Evolutionary conservation across 164 flowering plant species (phyloP).

Genomic region (Paratinospora sagittata): DNA sequence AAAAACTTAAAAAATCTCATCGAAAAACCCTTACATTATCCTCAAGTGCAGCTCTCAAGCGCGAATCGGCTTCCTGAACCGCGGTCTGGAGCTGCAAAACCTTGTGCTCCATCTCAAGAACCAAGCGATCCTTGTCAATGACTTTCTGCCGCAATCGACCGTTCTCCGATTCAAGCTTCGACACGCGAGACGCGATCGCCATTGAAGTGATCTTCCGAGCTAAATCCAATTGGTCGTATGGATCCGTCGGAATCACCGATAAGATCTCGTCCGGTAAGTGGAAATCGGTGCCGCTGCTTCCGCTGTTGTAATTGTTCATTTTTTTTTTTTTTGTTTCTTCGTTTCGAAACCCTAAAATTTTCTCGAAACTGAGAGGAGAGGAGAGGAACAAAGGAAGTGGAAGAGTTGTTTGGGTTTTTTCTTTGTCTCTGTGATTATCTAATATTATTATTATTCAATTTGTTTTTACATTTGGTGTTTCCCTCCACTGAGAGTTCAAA

Average conservation of each 20-base stretch:
- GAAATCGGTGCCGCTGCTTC: conserved; percentile 46
- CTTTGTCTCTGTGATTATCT: too few species aligned
- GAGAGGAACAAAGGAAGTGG: too few species aligned
- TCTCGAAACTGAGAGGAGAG: too few species aligned
- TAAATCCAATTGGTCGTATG: conserved; percentile 92
- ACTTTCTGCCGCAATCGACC: conserved; percentile 46
- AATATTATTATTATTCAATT: too few species aligned
- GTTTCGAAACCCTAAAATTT: conserved; percentile 8
- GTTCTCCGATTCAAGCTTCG: conserved; percentile 70
- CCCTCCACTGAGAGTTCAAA: background rate
- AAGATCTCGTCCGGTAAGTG: conserved; percentile 62
- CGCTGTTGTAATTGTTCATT: conserved; percentile 25
- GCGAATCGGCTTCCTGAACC: conserved; percentile 40
- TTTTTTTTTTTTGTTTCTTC: too few species aligned
- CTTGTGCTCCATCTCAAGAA: conserved; percentile 61
- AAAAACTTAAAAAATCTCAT: background rate
- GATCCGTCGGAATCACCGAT: too few species aligned
- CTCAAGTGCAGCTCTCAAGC: too few species aligned
- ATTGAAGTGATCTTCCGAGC: conserved; percentile 90
- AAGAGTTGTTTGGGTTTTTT: too few species aligned
- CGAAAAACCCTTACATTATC: too few species aligned
- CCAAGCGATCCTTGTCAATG: conserved; percentile 54
- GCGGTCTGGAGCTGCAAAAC: conserved; percentile 32
- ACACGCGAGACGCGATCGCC: conserved; percentile 91
- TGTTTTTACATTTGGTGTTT: background rate